Percentiles rank a stretch among this genome's conserved stretches.
These are phyloP conservation scores for Sphenostylis stenocarpa DNA, from an alignment of 306 rosid genomes.

Conservation along the genomic window DNA sequence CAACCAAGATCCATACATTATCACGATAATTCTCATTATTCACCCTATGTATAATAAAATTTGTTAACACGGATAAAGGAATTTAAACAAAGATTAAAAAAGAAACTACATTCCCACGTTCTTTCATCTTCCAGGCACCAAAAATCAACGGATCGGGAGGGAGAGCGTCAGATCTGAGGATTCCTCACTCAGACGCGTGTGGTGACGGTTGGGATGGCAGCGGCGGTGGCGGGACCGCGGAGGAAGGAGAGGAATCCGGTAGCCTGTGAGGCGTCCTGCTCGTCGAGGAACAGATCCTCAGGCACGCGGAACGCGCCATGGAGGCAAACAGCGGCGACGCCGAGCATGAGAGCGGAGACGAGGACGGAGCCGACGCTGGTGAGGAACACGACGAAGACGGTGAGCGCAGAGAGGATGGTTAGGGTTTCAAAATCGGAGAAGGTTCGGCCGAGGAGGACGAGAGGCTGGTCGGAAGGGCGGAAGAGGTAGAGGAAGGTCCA, in stretches of 20 bases:
- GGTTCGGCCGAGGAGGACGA: slow-evolving; percentile 69
- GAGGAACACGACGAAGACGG: slow-evolving; percentile 66
- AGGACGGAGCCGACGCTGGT: slow-evolving; percentile 86
- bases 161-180: background rate
- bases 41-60: slow-evolving; percentile 31
- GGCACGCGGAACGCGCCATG: slow-evolving; percentile 90
- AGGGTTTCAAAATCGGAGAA: slow-evolving; percentile 80
- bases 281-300: slow-evolving; percentile 87
- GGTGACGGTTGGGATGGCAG: slow-evolving; percentile 46
- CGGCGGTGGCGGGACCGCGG: slow-evolving; percentile 55
- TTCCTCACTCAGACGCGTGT: slow-evolving; percentile 47
- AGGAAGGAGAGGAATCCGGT: slow-evolving; percentile 69
- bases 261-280: slow-evolving; percentile 51
- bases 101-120: slow-evolving; percentile 8
- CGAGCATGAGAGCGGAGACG: slow-evolving; percentile 66
- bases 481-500: slow-evolving; percentile 95
- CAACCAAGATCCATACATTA: slow-evolving; percentile 38
- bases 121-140: slow-evolving; percentile 7
- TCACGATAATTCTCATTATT: slow-evolving; percentile 31
- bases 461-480: slow-evolving; percentile 94
- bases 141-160: slow-evolving; percentile 28
- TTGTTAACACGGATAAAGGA: background rate
- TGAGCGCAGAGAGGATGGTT: slow-evolving; percentile 48
- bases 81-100: background rate
- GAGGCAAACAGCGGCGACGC: slow-evolving; percentile 57